Base-by-base conservation (phyloP, 257 asterid species). In the Nemophila menziesii region DNA sequence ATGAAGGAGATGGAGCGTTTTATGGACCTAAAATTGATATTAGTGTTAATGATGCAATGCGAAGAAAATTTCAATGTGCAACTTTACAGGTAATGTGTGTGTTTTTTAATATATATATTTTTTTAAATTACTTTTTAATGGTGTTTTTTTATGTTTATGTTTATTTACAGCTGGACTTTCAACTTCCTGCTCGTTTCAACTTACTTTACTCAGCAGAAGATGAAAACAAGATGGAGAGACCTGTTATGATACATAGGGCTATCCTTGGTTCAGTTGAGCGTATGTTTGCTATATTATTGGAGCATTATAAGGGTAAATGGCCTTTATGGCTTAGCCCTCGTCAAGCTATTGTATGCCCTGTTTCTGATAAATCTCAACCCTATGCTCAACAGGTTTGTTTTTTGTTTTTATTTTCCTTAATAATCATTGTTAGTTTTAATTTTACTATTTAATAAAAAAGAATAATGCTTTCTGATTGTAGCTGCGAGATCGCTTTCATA, bases 301-400 rank as follows among this genome's bases (percentile, higher is more conserved):
- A 90, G 69, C 99, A 90, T 67, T 79, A 66, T 57, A 81, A 90
- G 67, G 99, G 96, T 43, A 90, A 90, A 60, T 90, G 99, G 96
- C 99, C 99, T 47, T 85, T 90, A 66, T 90, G 99, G 99, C 92
- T 90, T 43, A 90, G 96, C 58, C 99, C 99, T 0, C 93, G 94
- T 43, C 99, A 90, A 63, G 92, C 93, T 46, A 81, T 90, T 62
- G 94, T 90, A 39, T 90, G 99, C 75, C 96, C 99, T 7, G 83
- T 90, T 40, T 90, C 99, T 12, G 93, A 79, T 65, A 90, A 90
- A 59, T 90, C 94, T 44, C 93, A 60, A 52, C 11, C 77, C 11
- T 85, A 90, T 62, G 99, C 81, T 8, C 59, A 73, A 43, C 49
- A 81, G 98, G 98, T 89, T 53, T 9, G 60, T 49, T 27, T 39